Conservation (phyloP, 345 rosid species). For the Salix udensis region DNA sequence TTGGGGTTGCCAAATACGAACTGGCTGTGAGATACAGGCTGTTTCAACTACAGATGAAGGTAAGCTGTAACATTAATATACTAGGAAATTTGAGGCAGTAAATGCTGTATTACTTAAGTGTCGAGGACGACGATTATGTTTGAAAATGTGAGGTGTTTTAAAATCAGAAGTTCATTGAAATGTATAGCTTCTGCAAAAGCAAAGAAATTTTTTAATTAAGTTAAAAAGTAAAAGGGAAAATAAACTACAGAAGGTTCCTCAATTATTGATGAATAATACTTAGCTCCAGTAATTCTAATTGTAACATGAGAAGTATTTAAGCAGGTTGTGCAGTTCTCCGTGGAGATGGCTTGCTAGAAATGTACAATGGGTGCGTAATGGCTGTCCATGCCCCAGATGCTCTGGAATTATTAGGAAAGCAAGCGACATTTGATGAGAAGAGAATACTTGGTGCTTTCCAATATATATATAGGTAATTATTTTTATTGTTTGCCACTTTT, state of each 20-base stretch:
- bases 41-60: conserved; percentile 45
- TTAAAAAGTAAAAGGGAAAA: neutral
- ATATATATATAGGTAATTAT: conserved; percentile 64
- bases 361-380: conserved; percentile 49
- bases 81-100: neutral
- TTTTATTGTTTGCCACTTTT: neutral
- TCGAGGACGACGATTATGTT: neutral
- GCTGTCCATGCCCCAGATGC: conserved; percentile 84
- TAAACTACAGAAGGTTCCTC: neutral
- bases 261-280: neutral
- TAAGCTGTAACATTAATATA: conserved; percentile 17
- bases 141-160: neutral
- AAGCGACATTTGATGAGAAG: conserved; percentile 66
- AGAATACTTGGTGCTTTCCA: conserved; percentile 85
- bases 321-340: conserved; percentile 49
- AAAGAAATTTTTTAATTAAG: neutral
- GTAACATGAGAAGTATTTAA: neutral
- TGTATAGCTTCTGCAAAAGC: neutral
- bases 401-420: conserved; percentile 50
- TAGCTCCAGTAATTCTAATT: neutral
- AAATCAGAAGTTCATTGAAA: neutral
- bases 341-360: conserved; percentile 49
- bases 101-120: neutral
- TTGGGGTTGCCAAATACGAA: conserved; percentile 65
- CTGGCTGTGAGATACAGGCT: conserved; percentile 46